phyloP scores from a whole-genome alignment of 2,329 filamentous ascomycete species.

The Hymenoscyphus fructigenus region DNA sequence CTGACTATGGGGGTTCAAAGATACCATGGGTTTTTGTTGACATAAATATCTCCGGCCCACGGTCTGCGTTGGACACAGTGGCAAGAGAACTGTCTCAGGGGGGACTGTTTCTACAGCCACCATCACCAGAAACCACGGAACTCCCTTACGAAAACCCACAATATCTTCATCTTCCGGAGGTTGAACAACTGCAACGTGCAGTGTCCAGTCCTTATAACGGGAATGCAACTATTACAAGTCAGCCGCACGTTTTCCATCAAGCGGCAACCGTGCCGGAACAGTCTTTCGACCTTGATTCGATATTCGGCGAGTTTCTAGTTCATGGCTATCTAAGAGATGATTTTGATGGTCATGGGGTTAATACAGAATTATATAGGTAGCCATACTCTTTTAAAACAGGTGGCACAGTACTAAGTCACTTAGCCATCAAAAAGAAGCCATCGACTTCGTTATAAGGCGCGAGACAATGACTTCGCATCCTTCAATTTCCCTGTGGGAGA shows the following conservation, averaged over 20 bases:
- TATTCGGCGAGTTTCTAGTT: too few species aligned
- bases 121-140: neutral
- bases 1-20: too few species aligned
- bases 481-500: slow-evolving; percentile 38
- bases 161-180: neutral
- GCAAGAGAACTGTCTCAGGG: neutral
- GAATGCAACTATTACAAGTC: neutral
- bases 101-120: neutral
- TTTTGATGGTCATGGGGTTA: neutral
- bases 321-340: too few species aligned
- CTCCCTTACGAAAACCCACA: neutral
- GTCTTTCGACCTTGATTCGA: too few species aligned
- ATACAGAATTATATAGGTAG: neutral
- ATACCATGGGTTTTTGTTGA: neutral
- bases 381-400: neutral
- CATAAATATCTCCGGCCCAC: neutral
- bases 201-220: neutral
- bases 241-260: neutral
- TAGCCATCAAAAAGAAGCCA: slow-evolving; percentile 42
- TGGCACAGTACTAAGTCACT: neutral
- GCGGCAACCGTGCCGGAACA: too few species aligned
- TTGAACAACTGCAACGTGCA: neutral
- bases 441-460: slow-evolving; percentile 43
- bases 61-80: neutral
- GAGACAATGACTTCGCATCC: slow-evolving; percentile 33